Base-by-base conservation (phyloP, 768 basidiomycete species). In the Nevesoporus exiguus region DNA sequence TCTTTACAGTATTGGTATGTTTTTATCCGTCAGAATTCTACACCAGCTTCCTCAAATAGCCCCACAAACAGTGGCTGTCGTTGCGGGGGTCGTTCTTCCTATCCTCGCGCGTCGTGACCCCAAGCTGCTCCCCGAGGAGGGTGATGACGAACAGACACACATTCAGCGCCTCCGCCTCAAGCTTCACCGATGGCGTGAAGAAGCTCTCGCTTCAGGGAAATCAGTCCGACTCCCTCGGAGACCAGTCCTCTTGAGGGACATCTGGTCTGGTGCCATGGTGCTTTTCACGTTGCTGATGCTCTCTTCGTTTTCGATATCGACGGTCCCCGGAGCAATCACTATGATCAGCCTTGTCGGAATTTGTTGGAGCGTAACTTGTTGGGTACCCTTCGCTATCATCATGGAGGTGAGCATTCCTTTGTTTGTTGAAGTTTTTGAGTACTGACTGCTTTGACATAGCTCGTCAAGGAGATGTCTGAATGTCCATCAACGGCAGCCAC, bases 281-380 rank as follows among this genome's bases (percentile, higher is more conserved):
- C 74, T 95, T 29, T 98, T 95, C 73, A 82, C 80, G 27, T 45
- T 87, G 24, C 74, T 97, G 55, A 92, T 89, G 53, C 78, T 88
- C 63, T 87, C 85, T 36, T 95, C 94, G 0, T 88, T 95, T 74
- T 93, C 92, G 73, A 84, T 98, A 61, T 78, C 78, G 11, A 91
- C 86, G 1, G 90, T 93, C 1, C 24, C 37, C 17, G 65, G 89
- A 80, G 95, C 95, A 9, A 90, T 90, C 15, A 70, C 85, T 17
- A 85, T 88, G 63, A 90, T 97, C 52, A 84, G 85, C 48, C 66
- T 95, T 48, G 84, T 96, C 22, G 95, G 95, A 40, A 88, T 97
- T 34, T 95, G 89, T 69, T 98, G 95, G 95, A 91, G 93, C 10
- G 91, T 97, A 37, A 92, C 95, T n/a, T 92, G 90, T 74, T 97